These are phyloP conservation scores for Aureobasidium pullulans DNA, from an alignment of 2,329 filamentous ascomycete species.

Conservation along the genomic window DNA sequence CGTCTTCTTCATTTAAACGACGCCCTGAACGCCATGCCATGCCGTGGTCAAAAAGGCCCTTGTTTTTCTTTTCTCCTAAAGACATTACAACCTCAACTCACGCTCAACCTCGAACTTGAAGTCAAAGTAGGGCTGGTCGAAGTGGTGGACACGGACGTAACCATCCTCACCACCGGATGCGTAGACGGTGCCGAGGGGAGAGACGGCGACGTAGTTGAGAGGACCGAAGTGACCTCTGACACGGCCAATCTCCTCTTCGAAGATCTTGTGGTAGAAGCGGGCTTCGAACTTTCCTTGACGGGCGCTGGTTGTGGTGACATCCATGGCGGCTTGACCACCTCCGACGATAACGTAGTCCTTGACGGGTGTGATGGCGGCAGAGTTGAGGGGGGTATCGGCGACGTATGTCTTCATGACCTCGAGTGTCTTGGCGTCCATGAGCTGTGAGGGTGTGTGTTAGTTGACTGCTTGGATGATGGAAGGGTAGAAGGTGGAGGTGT, in stretches of 20 bases:
- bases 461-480: background rate
- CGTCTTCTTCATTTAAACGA: background rate
- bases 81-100: slow-evolving; percentile 43
- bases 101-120: slow-evolving; percentile 98
- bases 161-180: slow-evolving; percentile 95
- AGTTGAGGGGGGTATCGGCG: slow-evolving; percentile 93
- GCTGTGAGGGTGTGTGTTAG: slow-evolving; percentile 35
- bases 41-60: slow-evolving; percentile 20
- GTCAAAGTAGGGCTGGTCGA: slow-evolving; percentile 97
- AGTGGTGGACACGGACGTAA: slow-evolving; percentile 96
- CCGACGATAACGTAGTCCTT: slow-evolving; percentile 98
- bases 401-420: slow-evolving; percentile 87
- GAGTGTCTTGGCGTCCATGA: slow-evolving; percentile 79
- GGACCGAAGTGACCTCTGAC: slow-evolving; percentile 96
- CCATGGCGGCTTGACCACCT: slow-evolving; percentile 97
- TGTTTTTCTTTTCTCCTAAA: slow-evolving; percentile 25
- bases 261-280: slow-evolving; percentile 99
- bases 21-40: slow-evolving; percentile 14
- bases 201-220: slow-evolving; percentile 89
- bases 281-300: slow-evolving; percentile 99
- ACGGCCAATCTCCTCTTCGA: slow-evolving; percentile 96
- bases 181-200: slow-evolving; percentile 87
- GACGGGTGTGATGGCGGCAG: slow-evolving; percentile 84
- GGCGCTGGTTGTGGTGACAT: slow-evolving; percentile 88
- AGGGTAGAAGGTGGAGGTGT: slow-evolving; percentile 19